Evolutionary conservation across 768 basidiomycete genomes (phyloP).

Genomic region (Suillus tomentosus): DNA sequence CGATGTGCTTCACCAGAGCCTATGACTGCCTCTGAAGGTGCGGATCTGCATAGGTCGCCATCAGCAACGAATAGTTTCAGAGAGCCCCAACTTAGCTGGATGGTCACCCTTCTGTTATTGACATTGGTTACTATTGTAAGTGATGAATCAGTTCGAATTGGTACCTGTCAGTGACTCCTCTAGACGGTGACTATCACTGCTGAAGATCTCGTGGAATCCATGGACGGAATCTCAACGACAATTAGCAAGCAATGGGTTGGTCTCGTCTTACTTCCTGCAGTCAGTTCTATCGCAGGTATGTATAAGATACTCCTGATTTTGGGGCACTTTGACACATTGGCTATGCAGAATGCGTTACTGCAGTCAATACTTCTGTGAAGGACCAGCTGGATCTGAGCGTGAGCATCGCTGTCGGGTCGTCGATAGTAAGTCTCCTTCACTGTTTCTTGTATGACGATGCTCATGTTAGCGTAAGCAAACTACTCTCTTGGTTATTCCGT

Average conservation of each 20-base stretch:
- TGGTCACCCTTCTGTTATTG: slow-evolving; percentile 57
- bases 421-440: slow-evolving; percentile 52
- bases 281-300: slow-evolving; percentile 76
- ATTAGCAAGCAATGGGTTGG: slow-evolving; percentile 90
- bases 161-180: neutral
- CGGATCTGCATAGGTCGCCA: slow-evolving; percentile 14
- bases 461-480: slow-evolving; percentile 57
- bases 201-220: slow-evolving; percentile 78
- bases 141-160: slow-evolving; percentile 13
- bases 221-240: slow-evolving; percentile 70
- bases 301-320: neutral
- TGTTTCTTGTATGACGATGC: neutral
- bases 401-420: slow-evolving; percentile 81
- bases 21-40: slow-evolving; percentile 15
- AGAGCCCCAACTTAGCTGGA: slow-evolving; percentile 59
- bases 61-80: slow-evolving; percentile 36
- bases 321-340: neutral
- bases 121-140: slow-evolving; percentile 63
- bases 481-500: slow-evolving; percentile 85
- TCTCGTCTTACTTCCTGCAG: slow-evolving; percentile 83
- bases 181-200: slow-evolving; percentile 62
- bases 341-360: slow-evolving; percentile 77
- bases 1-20: slow-evolving; percentile 16
- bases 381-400: slow-evolving; percentile 82
- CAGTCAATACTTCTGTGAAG: slow-evolving; percentile 86